Percentiles rank a stretch among this genome's conserved stretches.
These are phyloP conservation scores for Fusarium humuli DNA, from an alignment of 2,329 filamentous ascomycete genomes.

Conservation along the genomic window DNA sequence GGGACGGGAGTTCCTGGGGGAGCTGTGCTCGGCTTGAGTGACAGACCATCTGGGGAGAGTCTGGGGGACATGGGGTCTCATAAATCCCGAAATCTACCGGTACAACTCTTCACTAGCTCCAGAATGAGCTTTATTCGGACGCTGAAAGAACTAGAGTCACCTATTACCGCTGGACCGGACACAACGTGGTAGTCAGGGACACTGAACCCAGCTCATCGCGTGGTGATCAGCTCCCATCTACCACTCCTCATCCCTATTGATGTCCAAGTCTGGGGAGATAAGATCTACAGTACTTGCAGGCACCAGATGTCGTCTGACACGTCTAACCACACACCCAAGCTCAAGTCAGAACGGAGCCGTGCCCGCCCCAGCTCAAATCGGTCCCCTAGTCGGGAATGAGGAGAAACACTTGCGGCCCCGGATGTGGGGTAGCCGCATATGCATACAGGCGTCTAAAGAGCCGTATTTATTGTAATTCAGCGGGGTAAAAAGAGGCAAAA, in stretches of 20 bases:
- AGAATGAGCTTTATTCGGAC: conserved; percentile 3
- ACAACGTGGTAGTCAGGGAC: conserved; percentile 9
- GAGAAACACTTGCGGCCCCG: conserved; percentile 38
- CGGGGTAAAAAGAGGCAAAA: conserved; percentile 35
- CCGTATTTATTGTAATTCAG: conserved; percentile 19
- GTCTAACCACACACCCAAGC: conserved; percentile 27
- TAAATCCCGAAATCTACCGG: conserved; percentile 27
- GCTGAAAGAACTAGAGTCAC: neutral
- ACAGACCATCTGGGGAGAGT: conserved; percentile 25
- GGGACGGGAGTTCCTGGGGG: neutral
- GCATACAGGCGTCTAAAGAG: conserved; percentile 4
- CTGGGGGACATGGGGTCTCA: conserved; percentile 14
- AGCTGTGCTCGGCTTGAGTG: neutral
- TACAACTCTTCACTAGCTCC: neutral
- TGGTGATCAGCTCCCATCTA: conserved; percentile 12
- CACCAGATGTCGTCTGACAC: conserved; percentile 9
- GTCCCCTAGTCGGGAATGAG: conserved; percentile 36
- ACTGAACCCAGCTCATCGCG: conserved; percentile 4
- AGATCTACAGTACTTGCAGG: conserved; percentile 32
- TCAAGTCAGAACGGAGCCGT: conserved; percentile 24
- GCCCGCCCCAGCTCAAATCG: conserved; percentile 15
- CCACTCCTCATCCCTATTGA: conserved; percentile 11
- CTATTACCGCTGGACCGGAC: conserved; percentile 9
- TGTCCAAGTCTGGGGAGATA: conserved; percentile 30
- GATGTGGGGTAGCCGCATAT: conserved; percentile 37